phyloP scores from a whole-genome alignment of 169 alveolate species.

The Eimeria nieschulzi region DNA sequence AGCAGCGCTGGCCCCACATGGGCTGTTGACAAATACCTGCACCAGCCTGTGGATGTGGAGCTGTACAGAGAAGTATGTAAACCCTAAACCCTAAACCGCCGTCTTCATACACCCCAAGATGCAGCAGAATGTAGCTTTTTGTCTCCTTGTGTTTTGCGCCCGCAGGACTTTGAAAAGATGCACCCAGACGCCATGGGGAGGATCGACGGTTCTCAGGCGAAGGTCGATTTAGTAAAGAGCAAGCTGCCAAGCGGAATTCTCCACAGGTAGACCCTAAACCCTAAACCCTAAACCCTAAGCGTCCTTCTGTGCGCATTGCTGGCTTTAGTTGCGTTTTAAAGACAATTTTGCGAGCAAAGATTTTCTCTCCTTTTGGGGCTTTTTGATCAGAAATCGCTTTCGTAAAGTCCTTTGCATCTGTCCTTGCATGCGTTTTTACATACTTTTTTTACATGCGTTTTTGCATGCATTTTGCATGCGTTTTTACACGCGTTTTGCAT shows the following conservation, averaged over 20 bases:
- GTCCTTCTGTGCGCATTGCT: not conserved
- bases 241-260: slow-evolving; percentile 78
- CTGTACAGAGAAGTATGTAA: not conserved
- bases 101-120: not conserved
- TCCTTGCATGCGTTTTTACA: not conserved
- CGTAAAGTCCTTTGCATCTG: too few relatives aligned
- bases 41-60: slow-evolving; percentile 30
- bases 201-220: slow-evolving; percentile 79
- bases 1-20: not conserved
- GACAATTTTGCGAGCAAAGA: not conserved
- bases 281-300: too few relatives aligned
- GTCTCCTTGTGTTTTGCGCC: not conserved
- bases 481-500: not conserved
- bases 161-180: slow-evolving; percentile 74
- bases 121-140: not conserved
- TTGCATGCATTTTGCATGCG: not conserved
- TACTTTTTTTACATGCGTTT: too few relatives aligned
- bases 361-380: too few relatives aligned
- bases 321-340: not conserved
- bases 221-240: slow-evolving; percentile 79
- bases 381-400: too few relatives aligned
- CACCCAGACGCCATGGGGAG: slow-evolving; percentile 73
- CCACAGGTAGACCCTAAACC: slow-evolving; percentile 73
- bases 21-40: slow-evolving; percentile 4
- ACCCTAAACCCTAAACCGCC: not conserved